Evolutionary conservation across 768 basidiomycete species (phyloP), one percentile per base, ranked within the genome.

Genomic region (Pulveroboletus sp.): DNA sequence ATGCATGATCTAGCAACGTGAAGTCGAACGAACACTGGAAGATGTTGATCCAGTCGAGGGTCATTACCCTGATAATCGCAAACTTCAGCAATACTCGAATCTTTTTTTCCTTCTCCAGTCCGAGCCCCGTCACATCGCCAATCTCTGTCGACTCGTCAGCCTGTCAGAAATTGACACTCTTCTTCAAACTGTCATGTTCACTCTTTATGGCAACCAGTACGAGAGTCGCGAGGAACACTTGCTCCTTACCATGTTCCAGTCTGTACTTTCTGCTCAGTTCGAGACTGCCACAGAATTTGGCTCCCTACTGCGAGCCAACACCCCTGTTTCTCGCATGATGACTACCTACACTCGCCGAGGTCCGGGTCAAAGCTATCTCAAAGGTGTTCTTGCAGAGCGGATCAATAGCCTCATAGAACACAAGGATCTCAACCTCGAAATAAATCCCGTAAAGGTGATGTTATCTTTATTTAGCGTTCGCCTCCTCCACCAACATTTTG

Each of bases 281-380:
- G 96, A 99, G 71, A 97, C 92, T 2, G 93, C 96, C 14, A 95
- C 93, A 47, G 96, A 99, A 69, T 98, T 99, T 59, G 94, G 95
- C n/a, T 98, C 95, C 5, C 79, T 99, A 10, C 82, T 99, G 27
- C 90, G 96, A 47, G 96, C 96, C 52, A 99, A 99, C 71, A 99
- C 96, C 43, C 96, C 96, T 41, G 96, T 99, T 21, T 97, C 93
- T 43, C 86, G 96, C 35, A 99, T 99, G 96, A 99, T 99, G 96
- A 99, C 96, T 39, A 98, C 96, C 17, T 99, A 99, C 71, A 98
- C 96, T 46, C 89, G 96, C 52, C 88, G 96, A 48, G 96, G 96
- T 50, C 96, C 96, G 1, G 96, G 96, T 49, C 96, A 98, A 70
- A 93, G 92, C 61, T 99, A 98, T 69, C 83, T 99, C 57, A 99